Evolutionary conservation across 2,329 filamentous ascomycete genomes (phyloP).

Genomic region (Orbilia javanica): DNA sequence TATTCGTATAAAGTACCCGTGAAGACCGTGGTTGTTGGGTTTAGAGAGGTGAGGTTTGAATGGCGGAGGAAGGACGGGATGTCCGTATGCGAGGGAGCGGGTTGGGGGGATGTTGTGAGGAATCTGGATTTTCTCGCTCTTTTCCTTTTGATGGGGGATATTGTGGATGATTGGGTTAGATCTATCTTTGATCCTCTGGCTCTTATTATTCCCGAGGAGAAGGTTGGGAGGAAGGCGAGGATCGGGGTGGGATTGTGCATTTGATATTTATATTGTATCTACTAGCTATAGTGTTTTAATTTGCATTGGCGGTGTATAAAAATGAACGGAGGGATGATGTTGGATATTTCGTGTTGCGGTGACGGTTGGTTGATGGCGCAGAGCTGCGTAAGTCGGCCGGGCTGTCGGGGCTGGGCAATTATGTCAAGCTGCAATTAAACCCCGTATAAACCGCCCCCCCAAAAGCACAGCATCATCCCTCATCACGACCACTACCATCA

Average conservation of each 20-base stretch:
- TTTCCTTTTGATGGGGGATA: background rate
- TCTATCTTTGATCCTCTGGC: background rate
- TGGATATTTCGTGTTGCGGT: constrained; percentile 43
- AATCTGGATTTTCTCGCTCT: no score
- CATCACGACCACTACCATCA: background rate
- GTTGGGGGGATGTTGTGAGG: background rate
- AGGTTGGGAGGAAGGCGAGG: background rate
- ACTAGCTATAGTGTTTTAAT: no score
- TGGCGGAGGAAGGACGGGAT: constrained; percentile 76
- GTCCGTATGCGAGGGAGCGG: constrained; percentile 69
- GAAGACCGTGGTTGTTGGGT: constrained; percentile 72
- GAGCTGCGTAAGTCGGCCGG: constrained; percentile 33
- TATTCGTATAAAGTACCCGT: constrained; percentile 85
- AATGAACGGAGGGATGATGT: constrained; percentile 7
- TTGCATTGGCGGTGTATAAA: background rate
- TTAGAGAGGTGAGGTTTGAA: constrained; percentile 71
- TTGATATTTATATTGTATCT: background rate
- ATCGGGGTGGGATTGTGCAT: background rate
- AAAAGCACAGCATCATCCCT: background rate
- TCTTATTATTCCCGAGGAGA: background rate
- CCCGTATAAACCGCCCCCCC: background rate
- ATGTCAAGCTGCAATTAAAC: background rate
- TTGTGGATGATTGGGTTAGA: background rate
- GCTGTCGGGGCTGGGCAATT: background rate
- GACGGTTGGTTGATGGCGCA: background rate